Conservation (phyloP, 352 stramenopile species). For the Peronospora destructor region DNA sequence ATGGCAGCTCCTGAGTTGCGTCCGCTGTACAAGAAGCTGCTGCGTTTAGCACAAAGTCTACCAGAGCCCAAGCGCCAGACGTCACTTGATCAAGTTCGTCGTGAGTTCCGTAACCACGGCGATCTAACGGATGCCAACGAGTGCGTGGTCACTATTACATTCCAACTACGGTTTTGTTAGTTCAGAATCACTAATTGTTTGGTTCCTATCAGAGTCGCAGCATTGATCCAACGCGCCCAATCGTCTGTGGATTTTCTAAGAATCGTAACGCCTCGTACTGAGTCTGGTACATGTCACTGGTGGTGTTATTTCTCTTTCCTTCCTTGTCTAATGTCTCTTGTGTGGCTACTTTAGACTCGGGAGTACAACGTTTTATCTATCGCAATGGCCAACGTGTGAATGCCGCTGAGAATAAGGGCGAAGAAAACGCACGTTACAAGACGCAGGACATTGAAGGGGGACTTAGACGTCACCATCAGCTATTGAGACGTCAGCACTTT, state of each 20-base stretch:
- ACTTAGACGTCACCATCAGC: conserved; percentile 65
- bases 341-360: conserved; percentile 31
- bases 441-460: conserved; percentile 61
- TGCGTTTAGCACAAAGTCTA: conserved; percentile 68
- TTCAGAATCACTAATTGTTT: neutral
- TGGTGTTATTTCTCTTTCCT: neutral
- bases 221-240: conserved; percentile 69
- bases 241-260: conserved; percentile 80
- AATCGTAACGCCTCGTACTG: conserved; percentile 73
- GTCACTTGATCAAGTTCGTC: conserved; percentile 66
- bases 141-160: conserved; percentile 29
- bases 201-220: conserved; percentile 34
- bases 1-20: conserved; percentile 34
- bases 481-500: conserved; percentile 81
- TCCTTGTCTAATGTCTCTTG: neutral
- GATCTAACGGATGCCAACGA: conserved; percentile 56
- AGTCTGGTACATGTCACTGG: conserved; percentile 32
- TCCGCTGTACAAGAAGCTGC: conserved; percentile 83
- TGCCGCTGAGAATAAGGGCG: conserved; percentile 33
- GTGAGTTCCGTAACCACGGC: conserved; percentile 60
- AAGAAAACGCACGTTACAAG: conserved; percentile 65
- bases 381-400: conserved; percentile 71
- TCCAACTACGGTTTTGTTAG: no score
- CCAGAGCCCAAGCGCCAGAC: conserved; percentile 56
- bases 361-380: conserved; percentile 78